These are phyloP conservation scores for Dryadomyces sulphureus DNA, from an alignment of 2,329 filamentous ascomycete genomes.

Conservation along the genomic window DNA sequence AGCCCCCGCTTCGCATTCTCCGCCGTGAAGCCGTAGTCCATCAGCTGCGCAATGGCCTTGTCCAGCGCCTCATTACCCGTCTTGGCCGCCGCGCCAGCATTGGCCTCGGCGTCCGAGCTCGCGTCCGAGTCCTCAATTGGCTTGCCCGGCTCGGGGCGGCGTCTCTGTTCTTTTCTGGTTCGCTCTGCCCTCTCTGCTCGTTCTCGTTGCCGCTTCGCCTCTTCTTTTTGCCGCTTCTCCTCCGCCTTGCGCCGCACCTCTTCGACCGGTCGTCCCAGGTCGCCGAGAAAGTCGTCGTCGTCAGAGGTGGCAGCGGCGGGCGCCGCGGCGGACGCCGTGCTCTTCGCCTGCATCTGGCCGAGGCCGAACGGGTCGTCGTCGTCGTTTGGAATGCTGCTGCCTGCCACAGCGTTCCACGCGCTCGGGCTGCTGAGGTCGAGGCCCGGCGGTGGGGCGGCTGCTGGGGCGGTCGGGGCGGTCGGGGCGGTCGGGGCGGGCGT, in stretches of 20 bases:
- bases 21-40: conserved; percentile 86
- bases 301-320: conserved; percentile 22
- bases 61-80: conserved; percentile 51
- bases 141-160: conserved; percentile 34
- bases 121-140: conserved; percentile 37
- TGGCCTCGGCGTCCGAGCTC: conserved; percentile 22
- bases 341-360: conserved; percentile 40
- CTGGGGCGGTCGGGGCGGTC: conserved; percentile 34
- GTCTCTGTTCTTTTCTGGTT: too few relatives aligned
- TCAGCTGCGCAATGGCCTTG: conserved; percentile 68
- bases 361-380: conserved; percentile 87
- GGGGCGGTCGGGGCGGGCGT: conserved; percentile 34
- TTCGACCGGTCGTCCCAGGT: conserved; percentile 49
- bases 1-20: conserved; percentile 73
- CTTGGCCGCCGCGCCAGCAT: conserved; percentile 9
- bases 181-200: conserved; percentile 13
- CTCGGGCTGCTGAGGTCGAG: conserved; percentile 38
- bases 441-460: conserved; percentile 20
- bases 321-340: conserved; percentile 12
- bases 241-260: conserved; percentile 39
- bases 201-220: conserved; percentile 5
- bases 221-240: conserved; percentile 3
- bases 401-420: conserved; percentile 30
- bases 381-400: conserved; percentile 24
- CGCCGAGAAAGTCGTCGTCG: conserved; percentile 51